phyloP scores from a whole-genome alignment of 2,329 filamentous ascomycete species.

The Pyricularia sp. region DNA sequence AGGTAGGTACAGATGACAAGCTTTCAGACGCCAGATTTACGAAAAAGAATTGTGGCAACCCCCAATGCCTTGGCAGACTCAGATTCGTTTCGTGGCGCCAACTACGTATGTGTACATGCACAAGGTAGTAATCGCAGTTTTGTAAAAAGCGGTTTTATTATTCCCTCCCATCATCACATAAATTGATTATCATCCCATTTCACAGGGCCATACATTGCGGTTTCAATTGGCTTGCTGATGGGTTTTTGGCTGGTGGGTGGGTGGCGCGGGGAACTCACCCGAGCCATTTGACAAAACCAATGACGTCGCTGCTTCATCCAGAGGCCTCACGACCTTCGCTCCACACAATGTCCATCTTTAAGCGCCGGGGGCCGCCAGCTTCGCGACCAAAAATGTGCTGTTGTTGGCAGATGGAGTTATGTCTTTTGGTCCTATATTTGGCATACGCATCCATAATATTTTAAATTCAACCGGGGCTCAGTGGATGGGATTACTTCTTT shows the following conservation, averaged over 20 bases:
- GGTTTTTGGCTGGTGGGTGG: neutral
- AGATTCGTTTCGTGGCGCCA: neutral
- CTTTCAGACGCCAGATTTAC: neutral
- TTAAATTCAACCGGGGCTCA: constrained; percentile 3
- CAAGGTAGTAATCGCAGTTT: neutral
- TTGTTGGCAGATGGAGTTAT: constrained; percentile 11
- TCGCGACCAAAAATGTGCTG: constrained; percentile 6
- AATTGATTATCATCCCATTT: neutral
- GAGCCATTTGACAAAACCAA: constrained; percentile 1
- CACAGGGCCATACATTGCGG: neutral
- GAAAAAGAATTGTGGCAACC: neutral
- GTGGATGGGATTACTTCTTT: constrained; percentile 6
- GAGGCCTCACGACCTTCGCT: constrained; percentile 7
- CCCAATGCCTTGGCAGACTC: neutral
- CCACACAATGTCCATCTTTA: constrained; percentile 15
- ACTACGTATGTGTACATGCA: neutral
- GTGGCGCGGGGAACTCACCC: neutral
- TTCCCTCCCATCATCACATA: neutral
- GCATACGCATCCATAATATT: constrained; percentile 4
- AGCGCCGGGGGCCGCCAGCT: constrained; percentile 12
- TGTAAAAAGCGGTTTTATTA: neutral
- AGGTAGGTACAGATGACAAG: neutral
- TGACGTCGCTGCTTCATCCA: constrained; percentile 3
- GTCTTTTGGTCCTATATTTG: constrained; percentile 4
- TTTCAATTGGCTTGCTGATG: neutral